Evolutionary conservation across 2,329 filamentous ascomycete species (phyloP).

Genomic region (Grosmannia penicillata): DNA sequence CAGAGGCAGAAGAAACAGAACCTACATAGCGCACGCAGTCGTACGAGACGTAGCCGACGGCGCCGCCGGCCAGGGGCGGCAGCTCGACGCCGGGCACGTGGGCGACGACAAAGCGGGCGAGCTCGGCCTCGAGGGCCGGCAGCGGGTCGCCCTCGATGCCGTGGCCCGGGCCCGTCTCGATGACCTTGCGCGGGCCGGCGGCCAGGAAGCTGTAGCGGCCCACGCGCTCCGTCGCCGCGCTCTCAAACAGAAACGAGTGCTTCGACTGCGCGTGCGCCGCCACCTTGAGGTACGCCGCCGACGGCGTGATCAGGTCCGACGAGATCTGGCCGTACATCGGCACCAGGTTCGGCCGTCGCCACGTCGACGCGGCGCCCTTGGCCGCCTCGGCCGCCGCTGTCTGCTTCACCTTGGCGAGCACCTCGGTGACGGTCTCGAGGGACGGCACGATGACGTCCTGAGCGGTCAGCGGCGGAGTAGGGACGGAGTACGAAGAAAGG

Average conservation of each 20-base stretch:
- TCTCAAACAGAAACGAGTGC: conserved; percentile 82
- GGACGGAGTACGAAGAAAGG: background rate
- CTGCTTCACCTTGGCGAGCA: conserved; percentile 6
- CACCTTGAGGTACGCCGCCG: conserved; percentile 88
- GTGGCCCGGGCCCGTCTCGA: conserved; percentile 79
- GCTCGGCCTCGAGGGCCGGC: conserved; percentile 65
- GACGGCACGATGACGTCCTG: conserved; percentile 13
- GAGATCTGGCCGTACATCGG: conserved; percentile 14
- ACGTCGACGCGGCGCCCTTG: conserved; percentile 6
- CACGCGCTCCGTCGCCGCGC: conserved; percentile 78
- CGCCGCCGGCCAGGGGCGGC: conserved; percentile 78
- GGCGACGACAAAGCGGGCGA: conserved; percentile 64
- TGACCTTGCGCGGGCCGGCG: conserved; percentile 61
- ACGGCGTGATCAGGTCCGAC: conserved; percentile 86
- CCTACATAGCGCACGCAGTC: conserved; percentile 66
- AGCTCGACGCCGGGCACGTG: conserved; percentile 69
- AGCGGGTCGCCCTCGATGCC: conserved; percentile 75
- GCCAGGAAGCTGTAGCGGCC: conserved; percentile 84
- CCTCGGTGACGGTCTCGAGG: conserved; percentile 12
- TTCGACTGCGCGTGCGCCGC: conserved; percentile 56
- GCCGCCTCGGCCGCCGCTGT: conserved; percentile 6
- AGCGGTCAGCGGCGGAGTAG: background rate
- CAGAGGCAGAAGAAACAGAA: background rate
- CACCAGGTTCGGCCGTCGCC: conserved; percentile 10
- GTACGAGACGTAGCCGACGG: conserved; percentile 93